A percentile compares a stretch with the other conserved stretches of the same genome.
Evolutionary conservation across 225 moss, liverwort and hornwort species (phyloP).

Genomic region (Anthoceros angustus): DNA sequence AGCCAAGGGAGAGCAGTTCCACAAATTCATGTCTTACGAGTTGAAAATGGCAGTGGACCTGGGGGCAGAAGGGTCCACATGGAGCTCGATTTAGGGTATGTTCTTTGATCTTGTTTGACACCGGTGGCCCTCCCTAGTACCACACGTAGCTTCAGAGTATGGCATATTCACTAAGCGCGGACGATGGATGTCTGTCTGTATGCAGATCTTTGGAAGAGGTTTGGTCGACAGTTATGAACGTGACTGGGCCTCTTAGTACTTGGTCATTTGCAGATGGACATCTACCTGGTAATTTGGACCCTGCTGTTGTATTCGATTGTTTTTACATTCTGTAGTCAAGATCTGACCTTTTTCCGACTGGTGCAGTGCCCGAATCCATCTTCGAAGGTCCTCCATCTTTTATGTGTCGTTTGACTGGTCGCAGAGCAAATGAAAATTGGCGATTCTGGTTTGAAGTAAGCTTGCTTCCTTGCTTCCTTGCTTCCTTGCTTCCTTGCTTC

Average conservation of each 20-base stretch:
- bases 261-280: slow-evolving; percentile 83
- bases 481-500: neutral
- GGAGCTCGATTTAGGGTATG: slow-evolving; percentile 59
- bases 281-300: slow-evolving; percentile 27
- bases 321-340: too few relatives aligned
- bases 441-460: slow-evolving; percentile 66
- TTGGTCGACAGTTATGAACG: slow-evolving; percentile 85
- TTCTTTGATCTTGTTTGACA: neutral
- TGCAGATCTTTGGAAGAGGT: slow-evolving; percentile 46
- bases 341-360: neutral
- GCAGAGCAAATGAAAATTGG: slow-evolving; percentile 42
- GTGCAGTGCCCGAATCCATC: slow-evolving; percentile 22
- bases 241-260: slow-evolving; percentile 54
- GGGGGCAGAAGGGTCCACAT: slow-evolving; percentile 49
- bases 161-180: neutral
- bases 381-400: slow-evolving; percentile 54
- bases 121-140: neutral
- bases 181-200: too few relatives aligned
- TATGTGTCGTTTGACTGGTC: slow-evolving; percentile 69
- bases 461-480: neutral
- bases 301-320: neutral
- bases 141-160: neutral
- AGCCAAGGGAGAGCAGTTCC: slow-evolving; percentile 31
- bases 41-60: slow-evolving; percentile 14
- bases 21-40: slow-evolving; percentile 23